phyloP scores from a whole-genome alignment of 495 filamentous ascomycete species.

The Xylaria palmicola region DNA sequence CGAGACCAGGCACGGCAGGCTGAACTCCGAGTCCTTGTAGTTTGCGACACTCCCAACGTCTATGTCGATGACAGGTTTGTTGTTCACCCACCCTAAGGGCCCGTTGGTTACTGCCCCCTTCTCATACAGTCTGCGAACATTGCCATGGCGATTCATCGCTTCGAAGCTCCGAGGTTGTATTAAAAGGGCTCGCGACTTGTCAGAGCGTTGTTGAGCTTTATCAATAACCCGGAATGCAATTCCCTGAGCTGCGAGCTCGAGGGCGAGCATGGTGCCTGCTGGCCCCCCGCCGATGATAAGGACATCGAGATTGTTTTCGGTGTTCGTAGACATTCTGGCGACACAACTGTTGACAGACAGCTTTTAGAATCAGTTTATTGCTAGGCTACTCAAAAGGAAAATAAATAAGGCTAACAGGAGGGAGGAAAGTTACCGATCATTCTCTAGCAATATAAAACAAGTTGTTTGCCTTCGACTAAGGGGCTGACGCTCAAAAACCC shows the following conservation, averaged over 20 bases:
- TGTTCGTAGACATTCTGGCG: background rate
- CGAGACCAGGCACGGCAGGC: constrained; percentile 38
- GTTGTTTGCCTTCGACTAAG: too few species aligned
- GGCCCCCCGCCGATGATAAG: constrained; percentile 32
- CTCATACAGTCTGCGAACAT: constrained; percentile 18
- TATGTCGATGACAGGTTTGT: constrained; percentile 26
- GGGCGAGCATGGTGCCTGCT: constrained; percentile 27
- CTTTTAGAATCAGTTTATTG: background rate
- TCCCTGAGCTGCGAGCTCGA: constrained; percentile 25
- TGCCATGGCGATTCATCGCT: constrained; percentile 32
- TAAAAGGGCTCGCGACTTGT: constrained; percentile 32
- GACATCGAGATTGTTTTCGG: constrained; percentile 19
- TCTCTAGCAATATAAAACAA: too few species aligned
- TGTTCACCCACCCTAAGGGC: constrained; percentile 25
- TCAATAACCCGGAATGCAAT: constrained; percentile 30
- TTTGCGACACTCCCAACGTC: constrained; percentile 32
- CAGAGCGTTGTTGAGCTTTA: constrained; percentile 22
- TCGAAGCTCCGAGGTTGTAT: constrained; percentile 37
- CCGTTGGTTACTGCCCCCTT: constrained; percentile 21
- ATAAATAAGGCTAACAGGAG: background rate
- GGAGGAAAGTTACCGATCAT: too few species aligned
- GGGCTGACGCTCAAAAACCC: too few species aligned
- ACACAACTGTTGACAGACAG: background rate
- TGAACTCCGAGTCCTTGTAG: constrained; percentile 34
- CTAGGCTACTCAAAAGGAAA: background rate